Evolutionary conservation across 2,329 filamentous ascomycete genomes (phyloP).

Genomic region (Didymella pinodella): DNA sequence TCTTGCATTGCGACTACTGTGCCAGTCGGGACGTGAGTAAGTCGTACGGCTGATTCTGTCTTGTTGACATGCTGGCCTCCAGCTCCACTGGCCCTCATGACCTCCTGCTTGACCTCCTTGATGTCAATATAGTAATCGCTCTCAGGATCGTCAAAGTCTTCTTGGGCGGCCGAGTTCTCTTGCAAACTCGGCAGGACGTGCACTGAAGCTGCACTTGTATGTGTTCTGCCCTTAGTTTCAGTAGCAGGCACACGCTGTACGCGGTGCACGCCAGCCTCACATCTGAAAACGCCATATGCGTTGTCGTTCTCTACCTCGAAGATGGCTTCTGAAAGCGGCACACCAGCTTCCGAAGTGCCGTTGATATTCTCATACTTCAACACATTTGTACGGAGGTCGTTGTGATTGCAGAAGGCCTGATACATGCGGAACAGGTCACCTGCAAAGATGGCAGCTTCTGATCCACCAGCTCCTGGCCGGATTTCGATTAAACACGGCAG

Average conservation of each 20-base stretch:
- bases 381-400: constrained; percentile 70
- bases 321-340: constrained; percentile 83
- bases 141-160: constrained; percentile 79
- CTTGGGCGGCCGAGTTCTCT: constrained; percentile 57
- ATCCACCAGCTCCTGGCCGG: constrained; percentile 87
- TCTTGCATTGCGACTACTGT: constrained; percentile 93
- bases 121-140: constrained; percentile 92
- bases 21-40: constrained; percentile 89
- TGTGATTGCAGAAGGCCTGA: constrained; percentile 74
- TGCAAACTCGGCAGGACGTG: constrained; percentile 90
- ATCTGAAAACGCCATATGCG: constrained; percentile 81
- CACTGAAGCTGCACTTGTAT: constrained; percentile 91
- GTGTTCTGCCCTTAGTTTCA: constrained; percentile 87
- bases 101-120: constrained; percentile 81
- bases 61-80: constrained; percentile 99
- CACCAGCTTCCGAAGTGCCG: constrained; percentile 66
- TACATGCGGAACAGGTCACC: constrained; percentile 93
- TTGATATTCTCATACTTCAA: constrained; percentile 84
- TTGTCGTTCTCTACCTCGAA: constrained; percentile 80
- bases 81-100: constrained; percentile 90
- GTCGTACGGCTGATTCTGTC: constrained; percentile 91
- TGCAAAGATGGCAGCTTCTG: constrained; percentile 90
- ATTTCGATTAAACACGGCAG: constrained; percentile 93
- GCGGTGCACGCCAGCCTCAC: constrained; percentile 92
- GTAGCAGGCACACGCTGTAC: constrained; percentile 94